These are phyloP conservation scores for Corchorus capsularis DNA, from an alignment of 345 rosid species.

Conservation along the genomic window DNA sequence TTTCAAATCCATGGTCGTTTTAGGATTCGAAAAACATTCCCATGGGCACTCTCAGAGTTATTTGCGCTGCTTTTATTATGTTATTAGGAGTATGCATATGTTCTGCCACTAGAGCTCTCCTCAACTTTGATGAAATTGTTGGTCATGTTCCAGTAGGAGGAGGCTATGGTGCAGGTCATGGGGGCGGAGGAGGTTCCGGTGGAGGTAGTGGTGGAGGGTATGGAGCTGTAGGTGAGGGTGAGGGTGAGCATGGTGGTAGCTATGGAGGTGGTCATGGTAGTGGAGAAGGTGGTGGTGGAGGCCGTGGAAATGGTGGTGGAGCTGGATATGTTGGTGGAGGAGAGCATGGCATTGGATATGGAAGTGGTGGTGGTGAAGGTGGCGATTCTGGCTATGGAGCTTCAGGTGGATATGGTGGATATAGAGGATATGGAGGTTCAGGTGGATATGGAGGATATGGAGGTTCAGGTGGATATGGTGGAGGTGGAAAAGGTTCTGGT, in stretches of 20 bases:
- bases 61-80: conserved; percentile 23
- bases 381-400: conserved; percentile 32
- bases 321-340: conserved; percentile 22
- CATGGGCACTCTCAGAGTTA: conserved; percentile 17
- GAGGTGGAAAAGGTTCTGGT: conserved; percentile 24
- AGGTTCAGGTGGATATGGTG: too few species aligned
- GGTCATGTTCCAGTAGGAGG: neutral
- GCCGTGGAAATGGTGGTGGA: conserved; percentile 27
- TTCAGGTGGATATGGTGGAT: too few species aligned
- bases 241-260: conserved; percentile 22
- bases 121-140: conserved; percentile 28
- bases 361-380: conserved; percentile 30
- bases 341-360: conserved; percentile 18
- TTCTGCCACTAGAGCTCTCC: conserved; percentile 42
- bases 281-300: conserved; percentile 32
- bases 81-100: conserved; percentile 36
- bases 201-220: conserved; percentile 14
- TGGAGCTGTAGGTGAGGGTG: conserved; percentile 8
- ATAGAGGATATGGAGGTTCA: conserved; percentile 23
- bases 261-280: conserved; percentile 31
- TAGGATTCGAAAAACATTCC: neutral
- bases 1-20: neutral
- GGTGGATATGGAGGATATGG: too few species aligned
- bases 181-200: conserved; percentile 30
- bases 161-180: conserved; percentile 18